These are phyloP conservation scores for Polygonum aviculare DNA, from an alignment of 148 eudicot species.

Conservation along the genomic window DNA sequence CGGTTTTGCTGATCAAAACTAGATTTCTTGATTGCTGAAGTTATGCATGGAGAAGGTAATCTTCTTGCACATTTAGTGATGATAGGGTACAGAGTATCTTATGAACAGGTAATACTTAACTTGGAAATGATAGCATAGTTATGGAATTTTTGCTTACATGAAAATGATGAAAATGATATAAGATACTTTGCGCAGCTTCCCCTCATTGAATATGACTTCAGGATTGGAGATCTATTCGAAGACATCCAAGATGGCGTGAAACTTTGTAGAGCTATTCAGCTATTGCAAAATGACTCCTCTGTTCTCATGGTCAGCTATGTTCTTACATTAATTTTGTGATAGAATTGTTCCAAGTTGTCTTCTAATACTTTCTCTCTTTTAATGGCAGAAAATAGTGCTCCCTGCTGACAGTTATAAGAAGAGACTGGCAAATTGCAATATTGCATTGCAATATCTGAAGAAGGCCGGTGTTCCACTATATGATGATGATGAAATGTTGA, in stretches of 20 bases:
- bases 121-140: background rate
- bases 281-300: constrained; percentile 64
- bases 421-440: constrained; percentile 59
- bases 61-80: constrained; percentile 79
- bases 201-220: constrained; percentile 71
- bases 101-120: constrained; percentile 50
- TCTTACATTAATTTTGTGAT: background rate
- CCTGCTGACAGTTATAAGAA: constrained; percentile 79
- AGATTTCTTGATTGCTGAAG: constrained; percentile 80
- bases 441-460: constrained; percentile 63
- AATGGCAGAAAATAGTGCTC: constrained; percentile 65
- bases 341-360: background rate
- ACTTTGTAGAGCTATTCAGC: constrained; percentile 84
- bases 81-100: constrained; percentile 80
- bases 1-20: constrained; percentile 12
- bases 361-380: background rate
- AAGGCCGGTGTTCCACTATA: constrained; percentile 51
- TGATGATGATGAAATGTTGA: constrained; percentile 69
- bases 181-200: constrained; percentile 47
- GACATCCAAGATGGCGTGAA: constrained; percentile 86
- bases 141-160: background rate
- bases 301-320: constrained; percentile 54
- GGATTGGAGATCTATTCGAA: constrained; percentile 51
- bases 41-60: constrained; percentile 97
- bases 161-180: background rate